phyloP scores from a whole-genome alignment of 495 filamentous ascomycete genomes.

The Aspergillus asperescens region DNA sequence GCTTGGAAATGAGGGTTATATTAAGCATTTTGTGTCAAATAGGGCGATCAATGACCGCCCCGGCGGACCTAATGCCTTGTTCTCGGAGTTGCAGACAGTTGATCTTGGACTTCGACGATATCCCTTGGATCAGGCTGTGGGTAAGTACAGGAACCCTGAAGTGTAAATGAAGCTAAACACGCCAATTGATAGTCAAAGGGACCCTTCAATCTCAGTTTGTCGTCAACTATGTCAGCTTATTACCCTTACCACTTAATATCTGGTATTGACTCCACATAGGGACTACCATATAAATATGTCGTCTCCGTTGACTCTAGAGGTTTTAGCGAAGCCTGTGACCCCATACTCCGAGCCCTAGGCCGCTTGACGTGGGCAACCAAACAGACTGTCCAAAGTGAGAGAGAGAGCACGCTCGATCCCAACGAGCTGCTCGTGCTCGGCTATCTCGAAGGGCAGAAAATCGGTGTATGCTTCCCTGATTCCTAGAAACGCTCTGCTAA shows the following conservation, averaged over 20 bases:
- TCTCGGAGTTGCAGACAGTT: constrained; percentile 50
- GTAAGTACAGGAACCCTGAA: constrained; percentile 23
- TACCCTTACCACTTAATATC: constrained; percentile 6
- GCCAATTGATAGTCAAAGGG: constrained; percentile 25
- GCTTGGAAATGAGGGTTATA: constrained; percentile 46
- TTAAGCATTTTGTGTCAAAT: constrained; percentile 60
- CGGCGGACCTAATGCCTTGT: constrained; percentile 60
- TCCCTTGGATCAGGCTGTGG: constrained; percentile 33
- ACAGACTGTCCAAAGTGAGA: constrained; percentile 27
- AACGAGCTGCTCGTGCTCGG: constrained; percentile 75
- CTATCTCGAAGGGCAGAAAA: constrained; percentile 65
- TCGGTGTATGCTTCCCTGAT: constrained; percentile 50
- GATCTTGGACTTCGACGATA: constrained; percentile 59
- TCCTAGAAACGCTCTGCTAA: constrained; percentile 21
- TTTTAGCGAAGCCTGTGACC: constrained; percentile 56
- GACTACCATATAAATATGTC: constrained; percentile 78
- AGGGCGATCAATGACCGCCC: constrained; percentile 39
- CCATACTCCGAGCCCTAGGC: constrained; percentile 52
- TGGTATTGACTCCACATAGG: constrained; percentile 37
- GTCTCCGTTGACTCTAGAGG: constrained; percentile 58
- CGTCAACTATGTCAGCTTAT: constrained; percentile 64
- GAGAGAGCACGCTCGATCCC: constrained; percentile 24
- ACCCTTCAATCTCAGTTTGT: constrained; percentile 62
- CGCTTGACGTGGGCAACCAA: constrained; percentile 63
- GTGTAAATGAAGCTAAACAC: background rate